Evolutionary conservation across 2,329 filamentous ascomycete species (phyloP).

Genomic region (Neofusicoccum laricinum): DNA sequence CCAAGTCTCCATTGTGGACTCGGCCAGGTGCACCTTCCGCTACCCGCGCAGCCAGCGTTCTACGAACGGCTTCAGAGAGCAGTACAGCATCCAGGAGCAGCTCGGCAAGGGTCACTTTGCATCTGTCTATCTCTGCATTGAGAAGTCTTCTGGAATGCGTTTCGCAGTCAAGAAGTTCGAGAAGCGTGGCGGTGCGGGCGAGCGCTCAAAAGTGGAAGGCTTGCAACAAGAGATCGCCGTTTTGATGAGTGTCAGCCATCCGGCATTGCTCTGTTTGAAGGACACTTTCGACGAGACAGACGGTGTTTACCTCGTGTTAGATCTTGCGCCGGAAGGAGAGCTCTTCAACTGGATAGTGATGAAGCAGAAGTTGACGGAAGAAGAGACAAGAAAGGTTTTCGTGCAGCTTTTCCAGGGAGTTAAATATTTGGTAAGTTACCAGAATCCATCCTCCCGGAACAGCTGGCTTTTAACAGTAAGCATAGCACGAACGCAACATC

Average conservation of each 20-base stretch:
- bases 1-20: constrained; percentile 81
- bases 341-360: constrained; percentile 93
- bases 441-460: neutral
- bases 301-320: constrained; percentile 85
- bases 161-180: constrained; percentile 96
- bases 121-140: constrained; percentile 85
- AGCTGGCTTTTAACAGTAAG: constrained; percentile 21
- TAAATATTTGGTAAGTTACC: constrained; percentile 79
- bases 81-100: constrained; percentile 80
- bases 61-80: constrained; percentile 76
- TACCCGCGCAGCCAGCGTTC: constrained; percentile 58
- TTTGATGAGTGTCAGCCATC: constrained; percentile 94
- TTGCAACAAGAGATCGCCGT: constrained; percentile 95
- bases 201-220: constrained; percentile 78
- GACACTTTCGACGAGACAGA: constrained; percentile 92
- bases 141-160: constrained; percentile 75
- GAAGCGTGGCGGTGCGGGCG: constrained; percentile 76
- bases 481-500: constrained; percentile 90
- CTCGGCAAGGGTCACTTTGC: constrained; percentile 95
- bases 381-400: constrained; percentile 82
- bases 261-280: constrained; percentile 87
- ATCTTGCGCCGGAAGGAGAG: constrained; percentile 88
- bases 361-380: constrained; percentile 83
- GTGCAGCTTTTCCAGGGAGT: constrained; percentile 87
- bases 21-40: constrained; percentile 84